Evolutionary conservation across 371 early-diverging fungal species (phyloP).

Genomic region (Mortierella sp.): DNA sequence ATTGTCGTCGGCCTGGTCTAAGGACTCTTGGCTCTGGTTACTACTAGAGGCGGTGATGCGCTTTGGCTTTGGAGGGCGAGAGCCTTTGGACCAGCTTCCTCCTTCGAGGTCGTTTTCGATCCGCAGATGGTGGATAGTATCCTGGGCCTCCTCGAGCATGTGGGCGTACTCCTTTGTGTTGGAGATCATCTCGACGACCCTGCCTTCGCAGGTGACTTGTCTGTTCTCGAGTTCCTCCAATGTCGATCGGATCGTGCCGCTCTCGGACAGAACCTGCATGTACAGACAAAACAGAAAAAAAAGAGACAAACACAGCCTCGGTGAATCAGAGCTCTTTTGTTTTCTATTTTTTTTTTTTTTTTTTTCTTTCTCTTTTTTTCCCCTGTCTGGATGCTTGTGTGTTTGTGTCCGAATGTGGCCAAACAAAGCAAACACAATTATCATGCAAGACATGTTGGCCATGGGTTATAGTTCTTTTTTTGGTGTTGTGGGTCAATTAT

Average conservation of each 20-base stretch:
- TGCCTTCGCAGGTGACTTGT: conserved; percentile 69
- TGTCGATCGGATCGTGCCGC: conserved; percentile 66
- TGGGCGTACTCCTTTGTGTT: conserved; percentile 73
- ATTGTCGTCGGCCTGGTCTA: neutral
- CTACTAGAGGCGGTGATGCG: no score
- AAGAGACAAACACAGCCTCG: no score
- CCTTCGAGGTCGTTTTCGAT: conserved; percentile 49
- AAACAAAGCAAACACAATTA: conserved; percentile 6
- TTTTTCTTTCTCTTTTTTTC: no score
- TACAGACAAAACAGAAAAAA: conserved; percentile 1
- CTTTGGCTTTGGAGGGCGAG: no score
- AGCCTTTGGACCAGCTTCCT: conserved; percentile 27
- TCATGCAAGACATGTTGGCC: neutral
- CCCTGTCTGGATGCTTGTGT: no score
- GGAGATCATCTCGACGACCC: conserved; percentile 68
- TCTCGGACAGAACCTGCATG: conserved; percentile 66
- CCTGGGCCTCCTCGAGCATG: conserved; percentile 72
- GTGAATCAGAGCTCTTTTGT: no score
- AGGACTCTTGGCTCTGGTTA: no score
- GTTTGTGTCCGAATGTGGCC: no score
- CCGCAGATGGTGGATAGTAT: conserved; percentile 64
- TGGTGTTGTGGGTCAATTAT: neutral
- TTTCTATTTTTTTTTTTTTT: no score
- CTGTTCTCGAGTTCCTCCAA: conserved; percentile 71
- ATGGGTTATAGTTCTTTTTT: no score